Conservation (phyloP, 164 flowering plant genomes). For the Annona cherimola region DNA sequence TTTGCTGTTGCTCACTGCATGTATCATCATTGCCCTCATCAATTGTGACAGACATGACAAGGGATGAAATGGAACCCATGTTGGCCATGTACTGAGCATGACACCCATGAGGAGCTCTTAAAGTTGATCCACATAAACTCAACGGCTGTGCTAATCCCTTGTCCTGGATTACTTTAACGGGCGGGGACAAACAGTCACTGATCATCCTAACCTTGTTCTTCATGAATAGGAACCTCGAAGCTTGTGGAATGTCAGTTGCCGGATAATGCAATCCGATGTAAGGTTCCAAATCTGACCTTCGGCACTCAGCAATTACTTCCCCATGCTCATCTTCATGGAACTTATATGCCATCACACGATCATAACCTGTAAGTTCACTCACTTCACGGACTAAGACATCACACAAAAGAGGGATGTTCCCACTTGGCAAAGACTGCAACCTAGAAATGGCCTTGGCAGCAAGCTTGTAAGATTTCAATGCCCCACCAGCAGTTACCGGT, state of each 20-base stretch:
- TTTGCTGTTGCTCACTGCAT: conserved; percentile 25
- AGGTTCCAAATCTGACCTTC: conserved; percentile 49
- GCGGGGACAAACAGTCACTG: conserved; percentile 55
- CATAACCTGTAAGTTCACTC: conserved; percentile 62
- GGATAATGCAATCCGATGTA: conserved; percentile 74
- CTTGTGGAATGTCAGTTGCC: conserved; percentile 80
- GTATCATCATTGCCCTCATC: conserved; percentile 47
- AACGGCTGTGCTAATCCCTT: conserved; percentile 41
- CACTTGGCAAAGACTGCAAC: conserved; percentile 67
- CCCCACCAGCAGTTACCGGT: conserved; percentile 70
- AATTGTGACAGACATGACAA: conserved; percentile 68
- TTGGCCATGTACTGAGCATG: conserved; percentile 74
- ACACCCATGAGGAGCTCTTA: conserved; percentile 79
- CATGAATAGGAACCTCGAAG: conserved; percentile 73
- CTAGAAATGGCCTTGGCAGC: conserved; percentile 79
- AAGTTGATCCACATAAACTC: conserved; percentile 57
- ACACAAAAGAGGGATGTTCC: conserved; percentile 49
- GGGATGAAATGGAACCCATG: conserved; percentile 77
- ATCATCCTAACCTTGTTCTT: conserved; percentile 76
- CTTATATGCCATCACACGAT: conserved; percentile 71
- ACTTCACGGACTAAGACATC: conserved; percentile 65
- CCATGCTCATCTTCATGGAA: conserved; percentile 85
- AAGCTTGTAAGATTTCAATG: conserved; percentile 70
- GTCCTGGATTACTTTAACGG: conserved; percentile 58
- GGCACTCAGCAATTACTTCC: conserved; percentile 63